phyloP scores from a whole-genome alignment of 2,329 filamentous ascomycete genomes.

The Cucurbitaria berberidis region DNA sequence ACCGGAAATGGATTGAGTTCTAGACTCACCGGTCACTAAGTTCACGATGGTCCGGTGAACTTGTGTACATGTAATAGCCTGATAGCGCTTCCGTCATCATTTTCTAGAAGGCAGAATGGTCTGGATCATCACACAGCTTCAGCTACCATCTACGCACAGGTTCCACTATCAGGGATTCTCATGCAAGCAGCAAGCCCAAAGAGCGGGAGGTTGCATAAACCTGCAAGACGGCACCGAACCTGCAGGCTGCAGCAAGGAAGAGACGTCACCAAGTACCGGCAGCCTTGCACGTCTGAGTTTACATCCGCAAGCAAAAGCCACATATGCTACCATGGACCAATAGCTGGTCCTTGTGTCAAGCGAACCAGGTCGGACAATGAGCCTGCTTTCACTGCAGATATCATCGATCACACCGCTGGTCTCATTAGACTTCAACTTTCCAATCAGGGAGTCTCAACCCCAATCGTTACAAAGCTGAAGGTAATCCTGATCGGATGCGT shows the following conservation, averaged over 20 bases:
- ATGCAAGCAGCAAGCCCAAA: constrained; percentile 1
- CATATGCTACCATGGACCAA: background rate
- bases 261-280: background rate
- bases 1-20: background rate
- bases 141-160: background rate
- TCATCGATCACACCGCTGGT: background rate
- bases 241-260: background rate
- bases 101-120: background rate
- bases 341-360: background rate
- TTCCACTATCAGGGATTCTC: background rate
- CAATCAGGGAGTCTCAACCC: background rate
- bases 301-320: background rate
- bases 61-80: background rate
- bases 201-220: constrained; percentile 8
- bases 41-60: background rate
- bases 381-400: background rate
- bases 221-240: background rate
- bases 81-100: background rate
- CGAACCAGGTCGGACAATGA: background rate
- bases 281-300: background rate
- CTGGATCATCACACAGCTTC: background rate
- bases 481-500: background rate
- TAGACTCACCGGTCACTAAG: constrained; percentile 1
- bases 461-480: background rate
- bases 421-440: background rate